These are phyloP conservation scores for Fusarium aywerte DNA, from an alignment of 2,329 filamentous ascomycete species.

Conservation along the genomic window DNA sequence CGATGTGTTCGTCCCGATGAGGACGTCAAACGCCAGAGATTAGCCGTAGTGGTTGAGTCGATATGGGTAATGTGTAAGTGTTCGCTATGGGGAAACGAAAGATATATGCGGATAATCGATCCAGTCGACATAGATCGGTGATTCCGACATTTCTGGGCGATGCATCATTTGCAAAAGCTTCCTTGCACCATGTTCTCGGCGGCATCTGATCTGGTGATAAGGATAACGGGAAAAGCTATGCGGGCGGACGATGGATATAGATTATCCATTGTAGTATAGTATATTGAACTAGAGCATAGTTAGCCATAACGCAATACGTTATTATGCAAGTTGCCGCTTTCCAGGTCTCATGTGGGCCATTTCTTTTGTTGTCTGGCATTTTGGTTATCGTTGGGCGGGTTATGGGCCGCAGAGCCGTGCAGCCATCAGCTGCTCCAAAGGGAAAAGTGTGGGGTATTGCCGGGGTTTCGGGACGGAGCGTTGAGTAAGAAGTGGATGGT, in stretches of 20 bases:
- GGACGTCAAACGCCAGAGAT: background rate
- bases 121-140: background rate
- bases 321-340: conserved; percentile 12
- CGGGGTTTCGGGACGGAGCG: conserved; percentile 47
- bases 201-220: background rate
- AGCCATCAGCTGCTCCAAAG: conserved; percentile 31
- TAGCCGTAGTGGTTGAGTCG: background rate
- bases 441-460: conserved; percentile 40
- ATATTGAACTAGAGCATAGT: background rate
- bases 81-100: conserved; percentile 5
- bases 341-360: conserved; percentile 4
- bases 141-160: background rate
- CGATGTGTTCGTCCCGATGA: background rate
- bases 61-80: background rate
- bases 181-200: background rate
- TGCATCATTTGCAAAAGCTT: background rate
- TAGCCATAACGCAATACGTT: background rate
- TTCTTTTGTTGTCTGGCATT: conserved; percentile 2
- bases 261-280: background rate
- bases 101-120: background rate
- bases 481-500: conserved; percentile 31
- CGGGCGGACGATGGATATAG: conserved; percentile 10
- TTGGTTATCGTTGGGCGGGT: conserved; percentile 14
- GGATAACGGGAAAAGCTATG: background rate
- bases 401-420: conserved; percentile 42